A percentile compares a stretch with the other conserved stretches of the same genome.
Conservation (phyloP, 2,329 filamentous ascomycete genomes). For the Didymella lethalis region DNA sequence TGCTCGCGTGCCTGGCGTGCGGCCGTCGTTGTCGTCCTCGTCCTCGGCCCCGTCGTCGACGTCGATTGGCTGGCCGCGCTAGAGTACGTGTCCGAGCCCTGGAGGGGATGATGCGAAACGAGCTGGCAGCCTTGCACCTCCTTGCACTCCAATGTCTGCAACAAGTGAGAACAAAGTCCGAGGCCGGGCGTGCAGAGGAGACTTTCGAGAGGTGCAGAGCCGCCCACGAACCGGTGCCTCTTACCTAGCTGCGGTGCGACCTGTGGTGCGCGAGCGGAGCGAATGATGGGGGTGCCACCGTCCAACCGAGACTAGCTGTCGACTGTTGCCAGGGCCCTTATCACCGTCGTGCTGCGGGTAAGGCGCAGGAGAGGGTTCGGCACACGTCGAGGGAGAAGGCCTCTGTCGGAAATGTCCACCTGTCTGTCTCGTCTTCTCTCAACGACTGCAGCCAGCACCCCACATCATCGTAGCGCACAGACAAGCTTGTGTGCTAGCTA, state of each 20-base stretch:
- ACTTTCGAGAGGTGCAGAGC: not conserved
- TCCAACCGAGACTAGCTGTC: conserved; percentile 2
- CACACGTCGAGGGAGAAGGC: not conserved
- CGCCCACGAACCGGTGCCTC: conserved; percentile 16
- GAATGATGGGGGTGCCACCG: conserved; percentile 1
- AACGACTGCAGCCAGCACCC: conserved; percentile 10
- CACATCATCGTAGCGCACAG: conserved; percentile 16
- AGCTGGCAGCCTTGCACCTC: not conserved
- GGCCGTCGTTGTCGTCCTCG: conserved; percentile 8
- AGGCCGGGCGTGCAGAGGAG: not conserved
- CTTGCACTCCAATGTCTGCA: conserved; percentile 1
- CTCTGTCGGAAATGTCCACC: too few relatives aligned
- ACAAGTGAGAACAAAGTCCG: too few relatives aligned
- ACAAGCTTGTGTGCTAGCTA: not conserved
- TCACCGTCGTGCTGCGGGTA: conserved; percentile 1
- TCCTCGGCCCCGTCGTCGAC: not conserved
- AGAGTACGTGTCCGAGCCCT: conserved; percentile 3
- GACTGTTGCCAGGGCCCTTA: conserved; percentile 8
- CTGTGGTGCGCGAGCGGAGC: not conserved
- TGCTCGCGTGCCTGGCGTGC: conserved; percentile 19
- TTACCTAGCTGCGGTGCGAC: conserved; percentile 16
- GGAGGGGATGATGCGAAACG: conserved; percentile 10
- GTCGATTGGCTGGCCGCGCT: conserved; percentile 11
- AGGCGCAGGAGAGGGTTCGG: not conserved
- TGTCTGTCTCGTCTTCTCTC: not conserved